Conservation (phyloP, 805 yeast species). For the Candida parachauliodes region DNA sequence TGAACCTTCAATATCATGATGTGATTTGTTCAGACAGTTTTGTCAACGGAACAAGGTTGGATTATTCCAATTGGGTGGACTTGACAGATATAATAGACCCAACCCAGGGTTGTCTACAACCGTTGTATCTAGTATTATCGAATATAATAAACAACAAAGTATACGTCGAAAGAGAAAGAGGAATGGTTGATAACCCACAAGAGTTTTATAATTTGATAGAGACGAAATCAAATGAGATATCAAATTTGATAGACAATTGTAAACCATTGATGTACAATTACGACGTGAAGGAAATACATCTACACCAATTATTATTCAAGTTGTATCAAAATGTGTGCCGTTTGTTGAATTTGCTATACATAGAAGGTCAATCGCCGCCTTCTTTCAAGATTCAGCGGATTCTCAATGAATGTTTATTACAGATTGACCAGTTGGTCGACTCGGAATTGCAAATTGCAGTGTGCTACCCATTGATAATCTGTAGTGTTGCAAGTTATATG, state of each 20-base stretch:
- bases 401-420: background rate
- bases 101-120: conserved; percentile 1
- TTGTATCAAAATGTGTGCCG: conserved; percentile 1
- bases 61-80: background rate
- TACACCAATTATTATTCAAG: background rate
- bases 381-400: background rate
- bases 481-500: conserved; percentile 1
- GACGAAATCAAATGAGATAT: background rate
- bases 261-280: background rate
- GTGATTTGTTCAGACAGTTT: background rate
- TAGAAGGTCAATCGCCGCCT: background rate
- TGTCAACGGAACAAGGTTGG: conserved; percentile 1
- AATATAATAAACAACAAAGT: background rate
- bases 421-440: background rate
- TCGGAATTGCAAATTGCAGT: conserved; percentile 1
- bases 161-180: background rate
- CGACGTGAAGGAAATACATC: background rate
- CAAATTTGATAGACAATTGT: background rate
- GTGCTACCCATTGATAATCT: conserved; percentile 1
- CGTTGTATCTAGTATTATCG: background rate
- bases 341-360: conserved; percentile 1
- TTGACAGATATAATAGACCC: background rate
- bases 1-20: conserved; percentile 4
- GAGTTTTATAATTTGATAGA: background rate
- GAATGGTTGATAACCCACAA: background rate